These are phyloP conservation scores for Cladobotryum protrusum DNA, from an alignment of 2,329 filamentous ascomycete genomes.

Conservation along the genomic window DNA sequence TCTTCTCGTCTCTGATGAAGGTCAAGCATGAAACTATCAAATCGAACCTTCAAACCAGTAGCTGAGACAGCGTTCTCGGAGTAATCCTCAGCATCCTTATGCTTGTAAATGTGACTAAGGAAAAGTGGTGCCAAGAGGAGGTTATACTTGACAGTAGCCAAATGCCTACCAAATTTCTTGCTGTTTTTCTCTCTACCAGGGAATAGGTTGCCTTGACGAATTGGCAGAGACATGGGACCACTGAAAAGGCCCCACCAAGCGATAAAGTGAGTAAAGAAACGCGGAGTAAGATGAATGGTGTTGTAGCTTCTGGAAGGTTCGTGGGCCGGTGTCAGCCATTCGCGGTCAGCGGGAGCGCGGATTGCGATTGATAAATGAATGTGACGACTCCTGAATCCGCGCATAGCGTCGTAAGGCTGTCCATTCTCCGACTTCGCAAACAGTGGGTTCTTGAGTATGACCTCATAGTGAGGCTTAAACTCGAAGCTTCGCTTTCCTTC, in stretches of 20 bases:
- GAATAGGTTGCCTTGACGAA: constrained; percentile 87
- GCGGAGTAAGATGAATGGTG: constrained; percentile 85
- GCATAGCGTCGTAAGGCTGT: constrained; percentile 79
- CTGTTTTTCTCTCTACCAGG: constrained; percentile 91
- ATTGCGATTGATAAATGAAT: constrained; percentile 94
- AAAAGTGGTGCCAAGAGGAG: constrained; percentile 87
- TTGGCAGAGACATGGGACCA: constrained; percentile 86
- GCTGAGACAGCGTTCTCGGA: constrained; percentile 72
- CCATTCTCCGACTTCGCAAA: constrained; percentile 56
- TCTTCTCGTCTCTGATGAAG: constrained; percentile 90
- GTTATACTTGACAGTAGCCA: constrained; percentile 99
- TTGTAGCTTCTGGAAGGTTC: constrained; percentile 89
- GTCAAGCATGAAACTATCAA: constrained; percentile 97
- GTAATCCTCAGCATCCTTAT: constrained; percentile 89
- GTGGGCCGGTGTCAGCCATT: constrained; percentile 73
- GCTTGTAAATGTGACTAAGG: constrained; percentile 95
- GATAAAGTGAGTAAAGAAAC: constrained; percentile 98
- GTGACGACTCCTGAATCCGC: constrained; percentile 91
- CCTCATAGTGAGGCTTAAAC: constrained; percentile 88
- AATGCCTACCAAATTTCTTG: constrained; percentile 95
- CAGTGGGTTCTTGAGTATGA: constrained; percentile 75
- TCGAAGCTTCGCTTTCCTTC: constrained; percentile 71
- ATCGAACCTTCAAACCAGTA: constrained; percentile 90
- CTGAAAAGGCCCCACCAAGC: constrained; percentile 97
- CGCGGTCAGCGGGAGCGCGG: constrained; percentile 75